Percentiles rank a stretch among this genome's conserved stretches.
These are phyloP conservation scores for Lophiotrema nucula DNA, from an alignment of 495 filamentous ascomycete genomes.

Conservation along the genomic window DNA sequence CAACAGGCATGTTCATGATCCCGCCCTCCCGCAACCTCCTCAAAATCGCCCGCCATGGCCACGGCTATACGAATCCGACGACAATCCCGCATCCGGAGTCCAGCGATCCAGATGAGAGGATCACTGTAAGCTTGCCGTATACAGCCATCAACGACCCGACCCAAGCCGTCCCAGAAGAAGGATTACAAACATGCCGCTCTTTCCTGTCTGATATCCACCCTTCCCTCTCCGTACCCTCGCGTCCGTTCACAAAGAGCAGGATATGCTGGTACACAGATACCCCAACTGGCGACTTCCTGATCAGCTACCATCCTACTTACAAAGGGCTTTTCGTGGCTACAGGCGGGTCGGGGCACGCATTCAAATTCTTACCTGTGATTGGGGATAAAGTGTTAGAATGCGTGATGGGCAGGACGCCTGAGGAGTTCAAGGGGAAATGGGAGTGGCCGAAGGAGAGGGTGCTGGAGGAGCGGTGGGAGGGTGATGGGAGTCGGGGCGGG, in stretches of 20 bases:
- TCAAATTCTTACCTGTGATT: constrained; percentile 52
- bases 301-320: constrained; percentile 34
- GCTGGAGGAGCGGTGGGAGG: constrained; percentile 50
- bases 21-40: constrained; percentile 68
- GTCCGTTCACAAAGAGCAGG: constrained; percentile 64
- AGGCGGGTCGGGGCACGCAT: constrained; percentile 52
- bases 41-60: constrained; percentile 79
- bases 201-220: constrained; percentile 66
- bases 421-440: constrained; percentile 45
- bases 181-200: constrained; percentile 57
- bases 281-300: constrained; percentile 35
- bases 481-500: constrained; percentile 69
- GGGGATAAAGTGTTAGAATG: constrained; percentile 47
- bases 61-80: constrained; percentile 75
- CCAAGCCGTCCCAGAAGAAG: constrained; percentile 57
- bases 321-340: constrained; percentile 49
- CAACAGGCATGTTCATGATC: constrained; percentile 78
- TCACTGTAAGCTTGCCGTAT: constrained; percentile 50
- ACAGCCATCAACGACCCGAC: constrained; percentile 47
- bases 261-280: constrained; percentile 54
- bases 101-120: constrained; percentile 26
- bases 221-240: constrained; percentile 61
- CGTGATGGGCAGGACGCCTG: constrained; percentile 41
- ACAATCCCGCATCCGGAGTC: constrained; percentile 43
- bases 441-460: constrained; percentile 39